Evolutionary conservation across 2,329 filamentous ascomycete genomes (phyloP), one percentile per base, ranked within the genome.

Genomic region (Hypoxylon sp.): DNA sequence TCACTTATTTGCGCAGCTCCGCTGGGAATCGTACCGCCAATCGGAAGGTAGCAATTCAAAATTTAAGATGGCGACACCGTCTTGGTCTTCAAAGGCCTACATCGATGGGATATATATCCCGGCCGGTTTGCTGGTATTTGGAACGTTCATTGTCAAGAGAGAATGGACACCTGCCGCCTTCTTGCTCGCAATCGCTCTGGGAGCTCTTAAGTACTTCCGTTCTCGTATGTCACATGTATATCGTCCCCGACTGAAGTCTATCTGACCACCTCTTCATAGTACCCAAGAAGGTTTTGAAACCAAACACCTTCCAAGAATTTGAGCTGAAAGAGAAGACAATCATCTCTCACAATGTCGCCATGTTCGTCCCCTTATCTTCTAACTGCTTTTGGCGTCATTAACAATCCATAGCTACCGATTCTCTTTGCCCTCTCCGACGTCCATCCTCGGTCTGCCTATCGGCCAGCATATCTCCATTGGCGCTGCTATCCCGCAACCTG

Each of bases 381-480:
- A 19, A 5, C 43, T 19, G 3, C 1, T 23, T 17, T 60, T 57
- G 14, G 2, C 10, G 10, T 14, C 3, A 19, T 52, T 71, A 46
- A 71, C 52, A 45, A 23, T 58, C 41, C 43, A n/a, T 46, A 93
- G 91, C 84, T 99, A 98, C 86, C 94, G 96, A 77, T 98, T 98
- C 84, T 87, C 87, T 72, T 92, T 99, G 43, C 94, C 94, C 63
- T 86, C 86, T 56, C 83, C 90, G 43, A 91, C 85, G 75, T 89
- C 92, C 73, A 93, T 98, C 80, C 93, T 98, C 76, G 96, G 96
- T 77, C 92, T 98, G 46, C 95, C 96, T 73, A 98, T 98, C 84
- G 96, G 96, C 78, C 96, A 99, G 85, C 96, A 99, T 86, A 98
- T 99, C 82, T 98, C 95, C 69, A 93, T 99, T 78, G 93, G 92